phyloP scores from a whole-genome alignment of 2,329 filamentous ascomycete genomes.

The Cordyceps fumosorosea region DNA sequence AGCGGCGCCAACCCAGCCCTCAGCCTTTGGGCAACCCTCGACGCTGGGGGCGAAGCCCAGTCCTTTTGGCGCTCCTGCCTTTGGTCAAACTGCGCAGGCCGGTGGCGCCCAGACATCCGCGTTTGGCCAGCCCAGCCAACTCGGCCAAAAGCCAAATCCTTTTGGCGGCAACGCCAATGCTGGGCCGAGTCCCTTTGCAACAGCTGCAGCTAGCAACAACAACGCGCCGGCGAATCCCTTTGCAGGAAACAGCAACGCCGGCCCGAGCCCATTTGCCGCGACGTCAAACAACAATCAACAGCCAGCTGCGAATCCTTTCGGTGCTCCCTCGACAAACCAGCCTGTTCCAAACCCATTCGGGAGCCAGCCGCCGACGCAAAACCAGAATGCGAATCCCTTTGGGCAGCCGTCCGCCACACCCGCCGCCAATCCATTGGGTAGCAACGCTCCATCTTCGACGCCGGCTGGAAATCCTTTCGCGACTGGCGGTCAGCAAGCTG shows the following conservation, averaged over 20 bases:
- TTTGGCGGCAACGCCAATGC: slow-evolving; percentile 22
- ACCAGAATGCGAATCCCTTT: slow-evolving; percentile 2
- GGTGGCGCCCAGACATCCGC: slow-evolving; percentile 16
- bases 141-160: slow-evolving; percentile 26
- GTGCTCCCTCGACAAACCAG: background rate
- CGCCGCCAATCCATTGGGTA: slow-evolving; percentile 1
- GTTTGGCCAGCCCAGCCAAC: slow-evolving; percentile 35
- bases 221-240: slow-evolving; percentile 26
- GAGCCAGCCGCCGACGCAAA: slow-evolving; percentile 7
- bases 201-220: background rate
- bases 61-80: slow-evolving; percentile 28
- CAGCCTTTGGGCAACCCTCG: slow-evolving; percentile 36
- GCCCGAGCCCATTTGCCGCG: background rate
- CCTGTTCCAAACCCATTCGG: slow-evolving; percentile 9
- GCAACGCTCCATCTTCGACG: background rate
- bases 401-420: slow-evolving; percentile 9
- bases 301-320: slow-evolving; percentile 1
- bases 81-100: slow-evolving; percentile 32
- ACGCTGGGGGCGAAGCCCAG: slow-evolving; percentile 18
- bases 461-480: slow-evolving; percentile 22
- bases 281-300: background rate
- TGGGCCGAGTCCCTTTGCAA: slow-evolving; percentile 28
- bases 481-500: slow-evolving; percentile 2
- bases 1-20: slow-evolving; percentile 23
- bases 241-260: slow-evolving; percentile 15